Percentiles rank a stretch among this genome's conserved stretches.
phyloP scores from a whole-genome alignment of 139 green algal genomes.

The Limnomonas spitsbergensis region DNA sequence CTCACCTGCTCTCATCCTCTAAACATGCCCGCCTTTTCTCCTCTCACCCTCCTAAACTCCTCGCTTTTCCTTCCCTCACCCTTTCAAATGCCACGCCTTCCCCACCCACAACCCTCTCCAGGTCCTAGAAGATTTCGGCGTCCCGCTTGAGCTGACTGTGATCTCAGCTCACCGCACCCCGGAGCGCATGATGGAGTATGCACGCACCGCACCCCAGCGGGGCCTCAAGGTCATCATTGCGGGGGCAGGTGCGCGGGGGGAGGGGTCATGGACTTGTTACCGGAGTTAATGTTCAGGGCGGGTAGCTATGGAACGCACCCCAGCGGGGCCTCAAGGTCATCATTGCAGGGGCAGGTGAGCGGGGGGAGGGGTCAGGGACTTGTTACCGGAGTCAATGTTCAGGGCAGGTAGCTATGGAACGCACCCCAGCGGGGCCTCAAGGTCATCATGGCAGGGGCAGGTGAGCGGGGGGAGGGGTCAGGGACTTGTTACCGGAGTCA shows the following conservation, averaged over 20 bases:
- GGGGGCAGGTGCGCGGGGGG: constrained; percentile 71
- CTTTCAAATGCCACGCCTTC: too few species aligned
- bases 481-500: neutral
- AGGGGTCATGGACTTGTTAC: neutral
- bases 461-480: constrained; percentile 38
- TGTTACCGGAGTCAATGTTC: neutral
- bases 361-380: constrained; percentile 19
- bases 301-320: constrained; percentile 79
- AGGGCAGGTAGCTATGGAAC: constrained; percentile 77
- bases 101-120: too few species aligned
- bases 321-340: constrained; percentile 76
- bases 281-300: constrained; percentile 14
- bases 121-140: constrained; percentile 74
- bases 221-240: constrained; percentile 90
- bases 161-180: constrained; percentile 95
- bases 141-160: constrained; percentile 79
- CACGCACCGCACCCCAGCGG: constrained; percentile 61
- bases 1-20: too few species aligned
- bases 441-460: constrained; percentile 93
- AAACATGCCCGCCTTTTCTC: too few species aligned
- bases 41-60: too few species aligned
- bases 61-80: too few species aligned
- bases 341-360: constrained; percentile 90
- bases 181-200: constrained; percentile 92
- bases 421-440: constrained; percentile 70